Percentiles rank a stretch among this genome's conserved stretches.
phyloP scores from a whole-genome alignment of 2,329 filamentous ascomycete species.

The Plenodomus lindquistii region DNA sequence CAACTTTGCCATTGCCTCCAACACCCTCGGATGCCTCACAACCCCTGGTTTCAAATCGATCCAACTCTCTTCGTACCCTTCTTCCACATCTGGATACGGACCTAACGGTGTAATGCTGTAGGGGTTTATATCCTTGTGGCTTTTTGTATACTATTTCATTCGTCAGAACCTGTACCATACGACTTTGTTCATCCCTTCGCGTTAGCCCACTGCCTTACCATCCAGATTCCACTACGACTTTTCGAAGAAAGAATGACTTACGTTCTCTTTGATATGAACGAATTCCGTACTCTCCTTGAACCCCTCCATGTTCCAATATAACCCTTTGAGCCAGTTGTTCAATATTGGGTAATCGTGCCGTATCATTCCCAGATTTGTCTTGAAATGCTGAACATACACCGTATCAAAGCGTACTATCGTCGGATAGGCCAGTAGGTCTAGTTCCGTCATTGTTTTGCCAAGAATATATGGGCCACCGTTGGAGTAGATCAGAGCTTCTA shows the following conservation, averaged over 20 bases:
- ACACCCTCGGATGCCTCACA: slow-evolving; percentile 48
- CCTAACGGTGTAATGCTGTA: slow-evolving; percentile 65
- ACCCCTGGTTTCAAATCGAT: slow-evolving; percentile 53
- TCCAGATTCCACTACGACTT: too few species aligned
- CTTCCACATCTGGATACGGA: slow-evolving; percentile 62
- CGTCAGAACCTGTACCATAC: background rate
- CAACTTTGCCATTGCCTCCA: slow-evolving; percentile 36
- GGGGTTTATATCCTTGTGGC: slow-evolving; percentile 63
- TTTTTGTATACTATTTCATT: slow-evolving; percentile 58
- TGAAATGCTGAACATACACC: slow-evolving; percentile 69
- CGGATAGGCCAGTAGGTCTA: slow-evolving; percentile 62
- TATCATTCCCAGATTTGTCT: slow-evolving; percentile 65
- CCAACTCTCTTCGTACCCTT: slow-evolving; percentile 56
- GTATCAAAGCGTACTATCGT: slow-evolving; percentile 64
- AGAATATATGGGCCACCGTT: slow-evolving; percentile 61
- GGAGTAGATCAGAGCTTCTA: slow-evolving; percentile 55
- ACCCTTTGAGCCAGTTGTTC: slow-evolving; percentile 62
- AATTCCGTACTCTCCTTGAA: slow-evolving; percentile 66
- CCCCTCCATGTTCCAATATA: slow-evolving; percentile 61
- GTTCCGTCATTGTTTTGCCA: slow-evolving; percentile 59
- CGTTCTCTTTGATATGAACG: slow-evolving; percentile 69
- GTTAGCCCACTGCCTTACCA: background rate
- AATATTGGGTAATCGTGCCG: slow-evolving; percentile 63
- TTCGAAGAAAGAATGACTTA: slow-evolving; percentile 24
- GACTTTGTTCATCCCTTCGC: background rate